Base-by-base conservation (phyloP, 805 yeast species). In the Candida xiaguanensis region DNA sequence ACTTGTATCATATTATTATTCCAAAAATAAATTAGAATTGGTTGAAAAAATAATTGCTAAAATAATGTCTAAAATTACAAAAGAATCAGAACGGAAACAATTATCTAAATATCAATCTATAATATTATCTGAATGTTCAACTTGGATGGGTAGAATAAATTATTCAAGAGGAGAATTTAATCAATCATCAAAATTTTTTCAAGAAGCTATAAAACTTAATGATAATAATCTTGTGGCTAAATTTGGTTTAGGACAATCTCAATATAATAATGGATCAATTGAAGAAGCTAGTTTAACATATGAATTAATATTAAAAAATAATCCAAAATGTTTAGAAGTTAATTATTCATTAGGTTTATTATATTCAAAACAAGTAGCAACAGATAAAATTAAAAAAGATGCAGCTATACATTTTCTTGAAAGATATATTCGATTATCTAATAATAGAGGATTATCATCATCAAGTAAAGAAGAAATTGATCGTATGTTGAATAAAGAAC, bases 221-320 rank as follows among this genome's bases (percentile, higher is more conserved):
- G 85, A 80, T 27, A 70, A 64, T 35, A 85, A 85, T 50, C 52
- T 82, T 3, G 70, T 84, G 15, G 81, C 96, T 0, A 79, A 79
- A 48, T 67, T 90, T 40, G 98, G 96, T 22, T 73, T 85, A 42
- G 96, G 95, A 1, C 95, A 88, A 58, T 75, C 95, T 2, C 89
- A 88, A 55, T 75, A 83, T 39, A 72, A 79, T 38, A 81, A 90
- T 55, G 82, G 81, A 34, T 77, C 84, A 29, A 56, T 76, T 8
- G 89, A 86, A 51, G 97, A 90, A 56, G 93, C 98, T 9, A 78
- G 84, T 47, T 73, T 90, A 46, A 80, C 95, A 0, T 85, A 87
- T 52, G 98, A 91, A 56, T 76, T 77, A 32, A 68, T 87, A 32
- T 72, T 81, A 41, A 79, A 82, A 49, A 65, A 74, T 13, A 74